Evolutionary conservation across 495 filamentous ascomycete genomes (phyloP).

Genomic region (Lepraria neglecta): DNA sequence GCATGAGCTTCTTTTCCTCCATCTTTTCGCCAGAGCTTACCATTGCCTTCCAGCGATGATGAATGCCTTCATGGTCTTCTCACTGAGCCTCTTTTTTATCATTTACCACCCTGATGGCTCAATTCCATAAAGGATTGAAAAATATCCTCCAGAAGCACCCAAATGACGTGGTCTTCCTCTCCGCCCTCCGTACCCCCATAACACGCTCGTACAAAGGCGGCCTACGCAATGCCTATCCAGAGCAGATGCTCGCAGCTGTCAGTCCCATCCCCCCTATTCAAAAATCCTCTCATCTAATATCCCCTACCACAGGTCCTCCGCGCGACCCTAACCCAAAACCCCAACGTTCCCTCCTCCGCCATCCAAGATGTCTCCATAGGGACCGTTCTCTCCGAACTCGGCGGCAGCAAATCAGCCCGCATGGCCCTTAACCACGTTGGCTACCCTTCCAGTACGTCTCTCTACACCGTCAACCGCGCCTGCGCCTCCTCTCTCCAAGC

Average conservation of each 20-base stretch:
- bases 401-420: slow-evolving; percentile 82
- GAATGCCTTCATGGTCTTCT: slow-evolving; percentile 2
- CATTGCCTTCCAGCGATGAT: not conserved
- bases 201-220: slow-evolving; percentile 74
- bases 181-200: slow-evolving; percentile 78
- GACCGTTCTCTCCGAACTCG: slow-evolving; percentile 83
- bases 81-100: not conserved
- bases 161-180: slow-evolving; percentile 80
- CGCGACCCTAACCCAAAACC: slow-evolving; percentile 70
- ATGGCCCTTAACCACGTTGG: slow-evolving; percentile 84
- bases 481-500: slow-evolving; percentile 72
- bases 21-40: not conserved
- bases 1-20: not conserved
- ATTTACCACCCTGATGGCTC: slow-evolving; percentile 18
- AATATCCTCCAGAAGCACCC: slow-evolving; percentile 76
- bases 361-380: slow-evolving; percentile 82
- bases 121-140: slow-evolving; percentile 55
- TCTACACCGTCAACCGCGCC: slow-evolving; percentile 82
- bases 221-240: slow-evolving; percentile 83
- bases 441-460: slow-evolving; percentile 63
- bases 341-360: slow-evolving; percentile 61
- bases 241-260: slow-evolving; percentile 71
- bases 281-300: slow-evolving; percentile 40
- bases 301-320: slow-evolving; percentile 62
- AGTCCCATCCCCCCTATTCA: not conserved